Percentiles rank a stretch among this genome's conserved stretches.
phyloP scores from a whole-genome alignment of 495 filamentous ascomycete species.

The Penicillium pulvis region DNA sequence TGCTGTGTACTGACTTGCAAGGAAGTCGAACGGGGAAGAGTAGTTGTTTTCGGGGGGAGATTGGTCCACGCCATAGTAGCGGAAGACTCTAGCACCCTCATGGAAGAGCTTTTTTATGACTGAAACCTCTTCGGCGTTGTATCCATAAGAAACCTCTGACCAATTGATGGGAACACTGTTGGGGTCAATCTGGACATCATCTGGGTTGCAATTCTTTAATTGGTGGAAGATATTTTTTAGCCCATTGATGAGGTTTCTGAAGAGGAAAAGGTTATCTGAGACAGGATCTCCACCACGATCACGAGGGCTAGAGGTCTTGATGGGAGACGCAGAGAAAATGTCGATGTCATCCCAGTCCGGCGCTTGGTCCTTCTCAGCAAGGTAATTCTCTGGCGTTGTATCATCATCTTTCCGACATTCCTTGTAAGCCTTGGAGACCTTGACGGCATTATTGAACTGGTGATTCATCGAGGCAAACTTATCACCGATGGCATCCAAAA shows the following conservation, averaged over 20 bases:
- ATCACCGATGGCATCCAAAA: conserved; percentile 94
- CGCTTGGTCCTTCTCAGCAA: conserved; percentile 74
- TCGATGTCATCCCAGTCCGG: conserved; percentile 98
- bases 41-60: conserved; percentile 72
- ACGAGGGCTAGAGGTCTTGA: conserved; percentile 90
- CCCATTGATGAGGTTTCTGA: conserved; percentile 97
- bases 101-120: conserved; percentile 97
- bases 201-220: conserved; percentile 85
- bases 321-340: conserved; percentile 93
- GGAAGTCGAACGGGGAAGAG: conserved; percentile 80
- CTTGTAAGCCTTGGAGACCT: conserved; percentile 78
- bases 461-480: conserved; percentile 98
- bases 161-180: conserved; percentile 83
- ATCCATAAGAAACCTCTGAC: conserved; percentile 94
- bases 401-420: conserved; percentile 61
- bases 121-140: conserved; percentile 94
- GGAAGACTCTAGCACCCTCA: conserved; percentile 92
- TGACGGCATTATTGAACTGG: conserved; percentile 91
- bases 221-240: conserved; percentile 97
- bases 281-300: conserved; percentile 91
- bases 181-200: conserved; percentile 63
- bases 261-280: conserved; percentile 97
- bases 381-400: conserved; percentile 68
- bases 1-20: conserved; percentile 89
- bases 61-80: conserved; percentile 91